Evolutionary conservation across 495 filamentous ascomycete species (phyloP).

Genomic region (Aspergillus panamensis): DNA sequence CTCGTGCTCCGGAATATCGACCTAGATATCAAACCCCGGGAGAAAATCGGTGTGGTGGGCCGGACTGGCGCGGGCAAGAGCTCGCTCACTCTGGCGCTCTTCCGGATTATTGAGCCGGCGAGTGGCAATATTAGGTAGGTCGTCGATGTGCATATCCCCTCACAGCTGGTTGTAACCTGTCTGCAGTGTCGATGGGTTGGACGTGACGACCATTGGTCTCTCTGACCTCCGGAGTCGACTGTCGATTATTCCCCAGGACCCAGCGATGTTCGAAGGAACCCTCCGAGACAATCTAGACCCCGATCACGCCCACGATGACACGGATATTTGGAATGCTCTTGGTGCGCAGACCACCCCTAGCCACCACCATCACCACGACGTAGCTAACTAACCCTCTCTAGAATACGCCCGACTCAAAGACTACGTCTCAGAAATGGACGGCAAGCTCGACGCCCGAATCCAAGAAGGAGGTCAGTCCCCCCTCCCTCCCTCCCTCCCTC

Average conservation of each 20-base stretch:
- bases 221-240: conserved; percentile 82
- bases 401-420: no score
- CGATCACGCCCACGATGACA: conserved; percentile 90
- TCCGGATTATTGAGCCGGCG: conserved; percentile 87
- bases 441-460: no score
- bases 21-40: conserved; percentile 84
- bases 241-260: conserved; percentile 98
- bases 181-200: conserved; percentile 40
- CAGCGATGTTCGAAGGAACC: conserved; percentile 92
- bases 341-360: no score
- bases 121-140: conserved; percentile 70
- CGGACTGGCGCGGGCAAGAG: conserved; percentile 95
- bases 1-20: conserved; percentile 89
- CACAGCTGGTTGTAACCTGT: no score
- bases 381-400: no score
- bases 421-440: no score
- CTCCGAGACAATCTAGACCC: conserved; percentile 95
- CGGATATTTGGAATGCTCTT: conserved; percentile 95
- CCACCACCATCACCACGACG: no score
- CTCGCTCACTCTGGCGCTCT: conserved; percentile 85
- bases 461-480: not conserved
- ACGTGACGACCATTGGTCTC: conserved; percentile 86
- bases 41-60: conserved; percentile 97
- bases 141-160: conserved; percentile 43
- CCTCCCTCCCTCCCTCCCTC: no score